Base-by-base conservation (phyloP, 306 rosid genomes). In the Dalbergia cochinchinensis region DNA sequence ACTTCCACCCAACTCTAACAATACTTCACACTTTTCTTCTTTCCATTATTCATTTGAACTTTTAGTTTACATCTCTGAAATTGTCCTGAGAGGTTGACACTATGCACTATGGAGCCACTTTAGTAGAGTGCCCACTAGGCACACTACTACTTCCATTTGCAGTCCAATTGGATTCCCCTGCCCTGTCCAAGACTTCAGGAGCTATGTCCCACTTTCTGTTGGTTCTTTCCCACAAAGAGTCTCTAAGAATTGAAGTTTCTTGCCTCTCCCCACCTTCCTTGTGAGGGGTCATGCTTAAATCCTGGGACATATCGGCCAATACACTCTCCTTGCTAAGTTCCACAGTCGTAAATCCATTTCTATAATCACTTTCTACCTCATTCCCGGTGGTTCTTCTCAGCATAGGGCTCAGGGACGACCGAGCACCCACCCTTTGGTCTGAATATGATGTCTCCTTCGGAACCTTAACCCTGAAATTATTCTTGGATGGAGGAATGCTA, bases 401-500 rank as follows among this genome's bases (percentile, higher is more conserved):
- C 45, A 78, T 19, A 62, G 90, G 92, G 65, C 81, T 73, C 3
- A 77, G 74, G 68, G 86, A 69, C 65, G 71, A 26, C 31, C 31
- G 75, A 57, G 55, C 57, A 42, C 85, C 88, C 5, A 44, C 77
- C 54, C 78, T 75, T 33, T 35, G 19, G 48, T 86, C 60, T 34
- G 80, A 57, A 45, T 76, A 78, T 33, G 77, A 71, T 59, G 50
- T 78, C 61, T 89, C 87, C 64, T 55, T 88, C 62, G 85, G 88
- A 77, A 91, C 80, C 78, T 80, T 88, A 26, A 78, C 79, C 87
- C 94, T 89, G 77, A 89, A 91, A 44, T 86, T 76, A 82, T 88
- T 86, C 87, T 78, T 87, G 55, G 97, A 91, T 72, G 86, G 89
- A 51, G 92, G 92, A 82, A 91, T 83, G 11, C 76, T 73, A 19